These are phyloP conservation scores for Diaporthe batatas DNA, from an alignment of 2,329 filamentous ascomycete species.

Conservation along the genomic window DNA sequence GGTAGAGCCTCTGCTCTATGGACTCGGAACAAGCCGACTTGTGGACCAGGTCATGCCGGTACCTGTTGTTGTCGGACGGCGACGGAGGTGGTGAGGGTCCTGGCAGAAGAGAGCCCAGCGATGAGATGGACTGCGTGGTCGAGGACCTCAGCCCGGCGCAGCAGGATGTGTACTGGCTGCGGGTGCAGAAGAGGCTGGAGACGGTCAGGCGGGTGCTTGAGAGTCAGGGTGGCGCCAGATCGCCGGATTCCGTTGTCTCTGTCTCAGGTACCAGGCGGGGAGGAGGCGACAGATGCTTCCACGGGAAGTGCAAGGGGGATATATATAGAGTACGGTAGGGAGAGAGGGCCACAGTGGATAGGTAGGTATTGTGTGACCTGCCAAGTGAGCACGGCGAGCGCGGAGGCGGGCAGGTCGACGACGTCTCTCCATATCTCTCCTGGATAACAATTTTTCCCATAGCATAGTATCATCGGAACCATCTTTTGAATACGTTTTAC, in stretches of 20 bases:
- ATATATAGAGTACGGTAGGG: not conserved
- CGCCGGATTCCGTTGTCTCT: slow-evolving; percentile 12
- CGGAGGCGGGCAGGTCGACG: slow-evolving; percentile 32
- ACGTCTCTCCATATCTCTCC: slow-evolving; percentile 31
- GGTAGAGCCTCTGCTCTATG: slow-evolving; percentile 43
- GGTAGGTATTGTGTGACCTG: not conserved
- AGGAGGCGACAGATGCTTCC: not conserved
- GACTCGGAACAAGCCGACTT: slow-evolving; percentile 29
- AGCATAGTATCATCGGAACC: slow-evolving; percentile 35
- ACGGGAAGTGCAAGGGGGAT: not conserved
- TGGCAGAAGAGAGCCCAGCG: not conserved
- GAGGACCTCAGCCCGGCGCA: slow-evolving; percentile 27
- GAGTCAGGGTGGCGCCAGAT: not conserved
- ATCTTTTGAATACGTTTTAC: slow-evolving; percentile 14
- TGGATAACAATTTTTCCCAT: slow-evolving; percentile 35
- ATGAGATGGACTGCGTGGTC: slow-evolving; percentile 15
- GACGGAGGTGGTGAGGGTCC: not conserved
- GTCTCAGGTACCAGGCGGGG: not conserved
- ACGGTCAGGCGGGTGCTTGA: slow-evolving; percentile 24
- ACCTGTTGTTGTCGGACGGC: slow-evolving; percentile 16
- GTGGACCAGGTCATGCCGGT: slow-evolving; percentile 34
- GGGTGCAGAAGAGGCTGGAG: slow-evolving; percentile 32
- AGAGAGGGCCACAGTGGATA: not conserved
- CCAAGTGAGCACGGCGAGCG: slow-evolving; percentile 3
- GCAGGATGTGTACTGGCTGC: slow-evolving; percentile 35